Base-by-base conservation (phyloP, 2,329 filamentous ascomycete species). In the Capronia coronata region DNA sequence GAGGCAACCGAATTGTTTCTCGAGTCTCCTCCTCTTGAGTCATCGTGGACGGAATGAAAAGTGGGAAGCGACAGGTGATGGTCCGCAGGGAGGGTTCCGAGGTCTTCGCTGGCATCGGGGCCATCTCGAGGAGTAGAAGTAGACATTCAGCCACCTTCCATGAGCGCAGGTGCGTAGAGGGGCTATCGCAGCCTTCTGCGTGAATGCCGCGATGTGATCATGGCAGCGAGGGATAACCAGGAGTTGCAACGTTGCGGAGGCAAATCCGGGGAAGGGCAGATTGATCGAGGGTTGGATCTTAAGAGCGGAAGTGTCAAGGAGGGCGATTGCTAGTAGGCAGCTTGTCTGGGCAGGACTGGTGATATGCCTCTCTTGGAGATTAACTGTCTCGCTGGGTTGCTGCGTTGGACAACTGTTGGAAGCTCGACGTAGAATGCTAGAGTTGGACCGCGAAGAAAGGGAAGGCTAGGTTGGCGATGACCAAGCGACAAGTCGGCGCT, bases 111-210 rank as follows among this genome's bases (percentile, higher is more conserved):
- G 48, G 50, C 50, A 46, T 35, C 50, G 30, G 22, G 42, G 51
- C 54, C 48, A 41, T 43, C 40, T 19, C 47, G 46, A 49, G 34
- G 51, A 41, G 42, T 51, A 43, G 48, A 30, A 44, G 54, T 46
- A 44, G 54, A 56, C 54, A 56, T 56, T 43, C 54, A 56, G 54
- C 32, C 51, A 56, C 50, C 54, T 56, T 51, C 46, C 48, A 54
- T 51, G 25, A 42, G 54, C 45, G 52, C 54, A 56, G 54, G 50
- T 53, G 54, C 40, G 22, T 27, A 16, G 19, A 16, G 19, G 40
- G 41, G 46, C 51, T 56, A 56, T 49, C 50, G 54, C 54, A 56
- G 54, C 51, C 43, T 49, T 30, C 54, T 51, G 51, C 54, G 51
- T 30, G 23, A 32, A 43, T 32, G 37, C 21, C 34, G 29, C 21